Conservation (phyloP, 2,329 filamentous ascomycete genomes). For the Hypoxylon sp. region DNA sequence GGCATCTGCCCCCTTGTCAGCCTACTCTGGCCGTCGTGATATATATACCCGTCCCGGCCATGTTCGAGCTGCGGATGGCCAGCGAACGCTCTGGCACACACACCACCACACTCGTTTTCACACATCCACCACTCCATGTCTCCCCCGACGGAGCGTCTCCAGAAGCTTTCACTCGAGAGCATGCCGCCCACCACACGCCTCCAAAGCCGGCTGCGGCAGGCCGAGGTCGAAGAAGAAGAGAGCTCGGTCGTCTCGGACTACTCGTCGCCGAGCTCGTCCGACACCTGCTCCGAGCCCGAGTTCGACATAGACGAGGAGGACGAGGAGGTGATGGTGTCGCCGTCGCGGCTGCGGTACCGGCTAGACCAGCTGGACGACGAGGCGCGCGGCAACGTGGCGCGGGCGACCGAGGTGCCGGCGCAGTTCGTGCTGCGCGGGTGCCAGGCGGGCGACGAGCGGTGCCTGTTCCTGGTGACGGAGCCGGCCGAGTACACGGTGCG, state of each 20-base stretch:
- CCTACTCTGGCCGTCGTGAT: conserved; percentile 22
- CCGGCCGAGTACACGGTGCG: conserved; percentile 60
- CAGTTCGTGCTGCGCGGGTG: conserved; percentile 60
- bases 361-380: conserved; percentile 45
- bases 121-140: conserved; percentile 45
- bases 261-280: not conserved
- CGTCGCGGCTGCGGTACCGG: conserved; percentile 48
- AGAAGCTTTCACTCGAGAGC: conserved; percentile 52
- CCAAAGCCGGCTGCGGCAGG: conserved; percentile 42
- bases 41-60: conserved; percentile 39
- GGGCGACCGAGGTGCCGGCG: conserved; percentile 57
- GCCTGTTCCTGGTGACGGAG: conserved; percentile 65
- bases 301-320: conserved; percentile 45
- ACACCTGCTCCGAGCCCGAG: conserved; percentile 45
- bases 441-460: conserved; percentile 56
- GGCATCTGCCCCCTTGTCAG: conserved; percentile 14
- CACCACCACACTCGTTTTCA: conserved; percentile 32
- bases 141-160: conserved; percentile 47
- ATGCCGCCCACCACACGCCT: conserved; percentile 50
- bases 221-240: conserved; percentile 35
- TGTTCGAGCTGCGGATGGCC: conserved; percentile 17
- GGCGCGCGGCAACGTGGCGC: conserved; percentile 51
- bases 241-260: conserved; percentile 25
- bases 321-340: conserved; percentile 44
- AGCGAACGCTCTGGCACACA: conserved; percentile 22